Percentiles rank a stretch among this genome's conserved stretches.
These are phyloP conservation scores for Leersia perrieri DNA, from an alignment of 176 grass and related monocot genomes.

Conservation along the genomic window DNA sequence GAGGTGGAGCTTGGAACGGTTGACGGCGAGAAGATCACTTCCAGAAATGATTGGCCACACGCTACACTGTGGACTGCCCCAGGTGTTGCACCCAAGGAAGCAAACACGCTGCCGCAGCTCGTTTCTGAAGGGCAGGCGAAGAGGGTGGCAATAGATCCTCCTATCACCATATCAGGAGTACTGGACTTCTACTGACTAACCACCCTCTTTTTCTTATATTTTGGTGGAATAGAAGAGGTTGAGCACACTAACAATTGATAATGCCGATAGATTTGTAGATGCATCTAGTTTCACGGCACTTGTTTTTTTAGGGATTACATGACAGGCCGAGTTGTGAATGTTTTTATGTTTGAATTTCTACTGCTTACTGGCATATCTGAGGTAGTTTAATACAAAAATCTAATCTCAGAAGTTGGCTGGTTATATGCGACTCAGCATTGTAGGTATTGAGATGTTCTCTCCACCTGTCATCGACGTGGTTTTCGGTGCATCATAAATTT, in stretches of 20 bases:
- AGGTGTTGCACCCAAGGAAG: constrained; percentile 64
- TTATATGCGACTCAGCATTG: no score
- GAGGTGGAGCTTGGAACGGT: constrained; percentile 58
- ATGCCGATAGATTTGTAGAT: neutral
- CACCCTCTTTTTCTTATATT: neutral
- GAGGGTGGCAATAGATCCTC: constrained; percentile 56
- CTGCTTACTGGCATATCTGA: no score
- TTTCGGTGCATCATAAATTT: no score
- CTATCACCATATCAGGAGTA: constrained; percentile 42
- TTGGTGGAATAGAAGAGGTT: neutral
- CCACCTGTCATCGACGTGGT: no score
- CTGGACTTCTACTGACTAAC: constrained; percentile 77
- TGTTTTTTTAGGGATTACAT: neutral
- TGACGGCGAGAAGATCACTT: constrained; percentile 62
- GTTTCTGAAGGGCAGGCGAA: constrained; percentile 60
- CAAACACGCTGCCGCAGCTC: constrained; percentile 60
- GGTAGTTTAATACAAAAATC: no score
- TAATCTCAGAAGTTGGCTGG: no score
- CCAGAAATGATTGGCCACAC: constrained; percentile 90
- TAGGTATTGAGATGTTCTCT: no score
- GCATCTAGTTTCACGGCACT: neutral
- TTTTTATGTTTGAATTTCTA: neutral
- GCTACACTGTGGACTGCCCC: constrained; percentile 77
- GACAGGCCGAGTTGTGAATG: neutral
- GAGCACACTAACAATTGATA: neutral